These are phyloP conservation scores for Rutstroemia sydowiana DNA, from an alignment of 2,329 filamentous ascomycete species.

Conservation along the genomic window DNA sequence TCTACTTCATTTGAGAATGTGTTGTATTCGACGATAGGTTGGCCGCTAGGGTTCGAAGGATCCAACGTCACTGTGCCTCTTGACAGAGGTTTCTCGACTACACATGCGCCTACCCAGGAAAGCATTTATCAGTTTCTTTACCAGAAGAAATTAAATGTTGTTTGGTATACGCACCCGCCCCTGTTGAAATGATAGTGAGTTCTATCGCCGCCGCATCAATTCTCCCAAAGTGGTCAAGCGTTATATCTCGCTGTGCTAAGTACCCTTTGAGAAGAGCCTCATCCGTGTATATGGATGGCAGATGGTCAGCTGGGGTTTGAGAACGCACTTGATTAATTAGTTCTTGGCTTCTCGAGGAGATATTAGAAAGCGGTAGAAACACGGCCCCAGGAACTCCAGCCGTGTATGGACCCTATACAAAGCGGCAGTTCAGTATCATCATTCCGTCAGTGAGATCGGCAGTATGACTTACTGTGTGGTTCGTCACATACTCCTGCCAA, in stretches of 20 bases:
- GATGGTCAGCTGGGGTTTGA: background rate
- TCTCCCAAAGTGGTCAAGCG: background rate
- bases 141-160: background rate
- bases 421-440: background rate
- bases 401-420: background rate
- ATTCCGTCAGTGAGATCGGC: background rate
- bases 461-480: background rate
- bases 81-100: slow-evolving; percentile 31
- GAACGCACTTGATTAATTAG: background rate
- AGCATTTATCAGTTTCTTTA: background rate
- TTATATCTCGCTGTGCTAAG: background rate
- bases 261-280: slow-evolving; percentile 1
- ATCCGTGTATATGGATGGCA: background rate
- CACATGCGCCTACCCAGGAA: background rate
- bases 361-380: background rate
- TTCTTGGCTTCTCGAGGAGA: background rate
- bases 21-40: slow-evolving; percentile 33
- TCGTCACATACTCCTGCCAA: background rate
- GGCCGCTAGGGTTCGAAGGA: slow-evolving; percentile 24
- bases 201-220: background rate
- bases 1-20: slow-evolving; percentile 27
- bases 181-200: background rate
- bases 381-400: background rate
- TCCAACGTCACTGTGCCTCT: slow-evolving; percentile 36
- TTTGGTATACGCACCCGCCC: background rate